These are phyloP conservation scores for Citropsis articulata DNA, from an alignment of 345 rosid species.

Conservation along the genomic window DNA sequence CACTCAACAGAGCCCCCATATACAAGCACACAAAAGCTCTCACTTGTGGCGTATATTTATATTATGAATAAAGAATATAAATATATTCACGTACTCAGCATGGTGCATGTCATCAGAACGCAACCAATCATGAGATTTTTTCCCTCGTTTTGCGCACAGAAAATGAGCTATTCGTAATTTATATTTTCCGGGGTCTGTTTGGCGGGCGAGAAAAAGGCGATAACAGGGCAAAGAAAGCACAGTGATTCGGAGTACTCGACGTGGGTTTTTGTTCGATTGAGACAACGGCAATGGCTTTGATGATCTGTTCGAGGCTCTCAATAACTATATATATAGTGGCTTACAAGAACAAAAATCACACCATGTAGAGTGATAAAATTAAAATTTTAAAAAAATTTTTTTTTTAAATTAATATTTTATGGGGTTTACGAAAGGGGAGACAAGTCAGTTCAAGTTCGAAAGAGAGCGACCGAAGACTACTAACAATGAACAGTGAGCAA, in stretches of 20 bases:
- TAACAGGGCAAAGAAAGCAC: not conserved
- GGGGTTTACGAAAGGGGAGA: not conserved
- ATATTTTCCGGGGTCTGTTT: conserved; percentile 1
- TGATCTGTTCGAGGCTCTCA: conserved; percentile 29
- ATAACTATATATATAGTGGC: not conserved
- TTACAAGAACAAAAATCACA: not conserved
- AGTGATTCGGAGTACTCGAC: conserved; percentile 11
- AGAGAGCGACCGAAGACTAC: not conserved
- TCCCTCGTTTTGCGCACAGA: not conserved
- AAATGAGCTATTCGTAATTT: not conserved
- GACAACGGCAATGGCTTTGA: conserved; percentile 25
- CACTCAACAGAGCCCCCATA: not conserved
- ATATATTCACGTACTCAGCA: conserved; percentile 23
- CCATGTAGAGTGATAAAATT: not conserved
- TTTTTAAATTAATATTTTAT: not conserved
- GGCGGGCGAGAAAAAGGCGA: conserved; percentile 16
- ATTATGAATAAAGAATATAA: not conserved
- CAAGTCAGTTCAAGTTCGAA: not conserved
- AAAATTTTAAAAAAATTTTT: not conserved
- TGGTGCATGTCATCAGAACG: conserved; percentile 30
- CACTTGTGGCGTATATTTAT: not conserved
- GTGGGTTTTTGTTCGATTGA: conserved; percentile 25
- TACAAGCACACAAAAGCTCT: not conserved
- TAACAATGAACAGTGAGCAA: not conserved
- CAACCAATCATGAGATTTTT: conserved; percentile 12